Conservation (phyloP, 208 protist species). For the Strigomonas culicis region DNA sequence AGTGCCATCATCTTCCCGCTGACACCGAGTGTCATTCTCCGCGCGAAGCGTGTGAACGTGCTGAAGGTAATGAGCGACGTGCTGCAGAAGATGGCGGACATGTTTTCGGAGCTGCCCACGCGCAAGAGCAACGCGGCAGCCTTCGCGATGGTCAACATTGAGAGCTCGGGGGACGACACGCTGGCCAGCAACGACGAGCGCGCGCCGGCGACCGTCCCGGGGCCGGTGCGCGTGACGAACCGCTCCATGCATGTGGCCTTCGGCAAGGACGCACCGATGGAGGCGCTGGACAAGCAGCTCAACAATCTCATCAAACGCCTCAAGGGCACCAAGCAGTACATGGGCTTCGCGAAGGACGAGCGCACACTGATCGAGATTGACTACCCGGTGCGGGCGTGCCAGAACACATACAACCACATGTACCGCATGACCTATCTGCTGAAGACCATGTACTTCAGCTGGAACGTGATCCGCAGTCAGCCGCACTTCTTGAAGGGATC, state of each 20-base stretch:
- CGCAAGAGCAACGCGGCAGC: slow-evolving; percentile 1
- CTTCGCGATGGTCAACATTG: neutral
- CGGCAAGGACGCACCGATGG: slow-evolving; percentile 38
- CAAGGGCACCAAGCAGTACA: slow-evolving; percentile 67
- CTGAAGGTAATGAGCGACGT: slow-evolving; percentile 50
- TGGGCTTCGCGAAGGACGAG: slow-evolving; percentile 75
- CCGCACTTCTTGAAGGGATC: slow-evolving; percentile 36
- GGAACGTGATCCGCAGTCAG: slow-evolving; percentile 78
- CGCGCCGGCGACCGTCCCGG: neutral
- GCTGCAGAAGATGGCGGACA: slow-evolving; percentile 44
- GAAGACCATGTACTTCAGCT: slow-evolving; percentile 82
- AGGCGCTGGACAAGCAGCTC: slow-evolving; percentile 42
- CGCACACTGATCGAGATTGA: slow-evolving; percentile 58
- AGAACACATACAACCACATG: slow-evolving; percentile 56
- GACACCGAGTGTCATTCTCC: slow-evolving; percentile 66
- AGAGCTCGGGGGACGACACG: neutral
- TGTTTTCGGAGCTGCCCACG: slow-evolving; percentile 55
- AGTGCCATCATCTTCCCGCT: slow-evolving; percentile 72
- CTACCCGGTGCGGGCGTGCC: slow-evolving; percentile 76
- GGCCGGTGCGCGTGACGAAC: slow-evolving; percentile 21
- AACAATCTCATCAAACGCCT: slow-evolving; percentile 48
- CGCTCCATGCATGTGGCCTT: slow-evolving; percentile 45
- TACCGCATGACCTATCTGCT: slow-evolving; percentile 77
- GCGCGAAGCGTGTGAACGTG: slow-evolving; percentile 74
- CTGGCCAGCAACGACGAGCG: slow-evolving; percentile 8